A percentile compares a stretch with the other conserved stretches of the same genome.
Evolutionary conservation across 305 asterid species (phyloP).

Genomic region (Caryopteris hybrid): DNA sequence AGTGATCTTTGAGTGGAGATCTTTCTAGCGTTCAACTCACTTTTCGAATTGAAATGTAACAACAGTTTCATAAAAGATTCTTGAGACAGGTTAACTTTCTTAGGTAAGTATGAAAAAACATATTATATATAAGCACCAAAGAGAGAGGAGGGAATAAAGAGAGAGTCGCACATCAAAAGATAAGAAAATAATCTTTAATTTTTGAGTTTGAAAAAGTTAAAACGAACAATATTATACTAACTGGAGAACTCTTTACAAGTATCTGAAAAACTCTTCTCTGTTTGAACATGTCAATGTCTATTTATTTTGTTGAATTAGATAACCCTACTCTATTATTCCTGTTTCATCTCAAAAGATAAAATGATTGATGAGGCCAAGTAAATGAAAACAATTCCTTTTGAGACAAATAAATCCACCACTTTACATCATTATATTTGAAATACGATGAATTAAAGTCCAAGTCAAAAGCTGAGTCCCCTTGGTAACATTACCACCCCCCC

Average conservation of each 20-base stretch:
- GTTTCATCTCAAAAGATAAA: too few species aligned
- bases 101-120: background rate
- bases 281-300: too few species aligned
- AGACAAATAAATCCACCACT: constrained; percentile 26
- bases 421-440: background rate
- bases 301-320: too few species aligned
- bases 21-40: background rate
- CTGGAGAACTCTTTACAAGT: too few species aligned
- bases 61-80: background rate
- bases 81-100: background rate
- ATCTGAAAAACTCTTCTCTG: too few species aligned
- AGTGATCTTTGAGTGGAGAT: background rate
- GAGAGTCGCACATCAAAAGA: too few species aligned
- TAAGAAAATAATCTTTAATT: too few species aligned
- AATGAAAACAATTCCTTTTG: constrained; percentile 13
- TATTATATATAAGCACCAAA: background rate
- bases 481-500: background rate
- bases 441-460: background rate
- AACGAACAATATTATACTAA: too few species aligned
- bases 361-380: constrained; percentile 29
- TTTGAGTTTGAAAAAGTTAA: too few species aligned
- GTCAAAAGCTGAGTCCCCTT: constrained; percentile 19
- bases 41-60: background rate
- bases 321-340: too few species aligned
- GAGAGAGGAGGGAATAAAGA: too few species aligned